Base-by-base conservation (phyloP, 345 rosid species). In the Limnanthes douglasii region DNA sequence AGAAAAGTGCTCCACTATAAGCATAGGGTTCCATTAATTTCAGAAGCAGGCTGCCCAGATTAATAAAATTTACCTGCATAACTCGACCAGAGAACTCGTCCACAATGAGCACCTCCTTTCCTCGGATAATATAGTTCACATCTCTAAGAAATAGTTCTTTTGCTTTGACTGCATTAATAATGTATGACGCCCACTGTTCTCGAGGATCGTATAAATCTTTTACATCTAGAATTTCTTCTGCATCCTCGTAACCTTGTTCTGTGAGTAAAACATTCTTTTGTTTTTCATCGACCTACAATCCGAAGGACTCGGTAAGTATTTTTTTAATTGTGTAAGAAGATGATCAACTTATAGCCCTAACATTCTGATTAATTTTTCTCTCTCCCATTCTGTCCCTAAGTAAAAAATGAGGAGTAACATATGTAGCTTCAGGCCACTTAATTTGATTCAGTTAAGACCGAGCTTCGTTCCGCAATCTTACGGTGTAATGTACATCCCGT, bases 51-150 rank as follows among this genome's bases (percentile, higher is more conserved):
- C 30, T 20, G 49, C 26, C 9, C 15, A 32, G 28, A 48, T 16
- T n/a, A 42, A 31, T 44, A 22, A 56, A 3, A 39, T 41, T 46
- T 34, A 86, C 95, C 97, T 82, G 95, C 97, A 88, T 88, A 24
- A 88, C 93, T 54, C 97, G 95, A 41, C 97, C 97, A 33, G 97
- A 78, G 54, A 88, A 83, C 68, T 88, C 97, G 51, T 88, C 95
- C 48, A 88, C 95, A 22, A 88, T 88, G 48, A 88, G 86, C 48
- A 88, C 95, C 66, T 88, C 95, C 68, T 75, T 83, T 52, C 90
- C 73, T 10, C 95, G 93, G 39, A 78, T 73, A 31, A 88, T 88
- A 51, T 88, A 88, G 60, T 83, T 88, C 11, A 88, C 93, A 65
- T 88, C 97, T 64, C 69, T 78, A 21, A 88, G 95, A 51, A 83